Percentiles rank a stretch among this genome's conserved stretches.
Conservation (phyloP, 2,329 filamentous ascomycete species). For the Thielaviopsis punctulata region DNA sequence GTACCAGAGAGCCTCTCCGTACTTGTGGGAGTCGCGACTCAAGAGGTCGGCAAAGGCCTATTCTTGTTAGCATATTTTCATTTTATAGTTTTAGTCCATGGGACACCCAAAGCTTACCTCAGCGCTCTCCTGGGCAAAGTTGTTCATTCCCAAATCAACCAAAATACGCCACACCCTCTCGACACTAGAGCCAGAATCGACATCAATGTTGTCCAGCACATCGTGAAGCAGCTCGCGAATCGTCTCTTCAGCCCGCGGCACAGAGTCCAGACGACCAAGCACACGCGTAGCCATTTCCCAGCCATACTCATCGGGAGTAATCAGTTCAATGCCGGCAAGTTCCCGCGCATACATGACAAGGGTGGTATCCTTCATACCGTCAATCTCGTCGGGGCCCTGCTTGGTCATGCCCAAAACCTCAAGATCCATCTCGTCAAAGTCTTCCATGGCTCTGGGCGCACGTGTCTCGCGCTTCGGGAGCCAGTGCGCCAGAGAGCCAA, state of each 20-base stretch:
- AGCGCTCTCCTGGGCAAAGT: slow-evolving; percentile 64
- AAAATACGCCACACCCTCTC: slow-evolving; percentile 70
- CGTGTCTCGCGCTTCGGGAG: slow-evolving; percentile 47
- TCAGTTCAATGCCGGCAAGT: slow-evolving; percentile 37
- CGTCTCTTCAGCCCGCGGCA: slow-evolving; percentile 50
- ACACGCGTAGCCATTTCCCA: slow-evolving; percentile 84
- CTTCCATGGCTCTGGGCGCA: slow-evolving; percentile 23
- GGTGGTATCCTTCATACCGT: slow-evolving; percentile 62
- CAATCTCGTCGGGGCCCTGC: slow-evolving; percentile 38
- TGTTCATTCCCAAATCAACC: slow-evolving; percentile 58
- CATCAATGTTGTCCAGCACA: slow-evolving; percentile 41
- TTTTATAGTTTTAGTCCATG: background rate
- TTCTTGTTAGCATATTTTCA: slow-evolving; percentile 16
- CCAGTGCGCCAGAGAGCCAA: slow-evolving; percentile 75
- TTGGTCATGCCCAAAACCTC: slow-evolving; percentile 58
- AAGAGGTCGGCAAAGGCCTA: slow-evolving; percentile 73
- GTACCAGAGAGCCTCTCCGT: slow-evolving; percentile 77
- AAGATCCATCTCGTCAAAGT: slow-evolving; percentile 56
- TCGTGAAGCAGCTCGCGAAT: slow-evolving; percentile 56
- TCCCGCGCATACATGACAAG: slow-evolving; percentile 59
- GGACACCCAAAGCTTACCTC: slow-evolving; percentile 40
- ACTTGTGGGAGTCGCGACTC: slow-evolving; percentile 53
- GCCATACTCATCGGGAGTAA: slow-evolving; percentile 42
- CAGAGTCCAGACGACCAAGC: slow-evolving; percentile 63
- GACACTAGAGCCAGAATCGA: slow-evolving; percentile 53